Evolutionary conservation across 164 flowering plant species (phyloP).

Genomic region (Buxus sempervirens): DNA sequence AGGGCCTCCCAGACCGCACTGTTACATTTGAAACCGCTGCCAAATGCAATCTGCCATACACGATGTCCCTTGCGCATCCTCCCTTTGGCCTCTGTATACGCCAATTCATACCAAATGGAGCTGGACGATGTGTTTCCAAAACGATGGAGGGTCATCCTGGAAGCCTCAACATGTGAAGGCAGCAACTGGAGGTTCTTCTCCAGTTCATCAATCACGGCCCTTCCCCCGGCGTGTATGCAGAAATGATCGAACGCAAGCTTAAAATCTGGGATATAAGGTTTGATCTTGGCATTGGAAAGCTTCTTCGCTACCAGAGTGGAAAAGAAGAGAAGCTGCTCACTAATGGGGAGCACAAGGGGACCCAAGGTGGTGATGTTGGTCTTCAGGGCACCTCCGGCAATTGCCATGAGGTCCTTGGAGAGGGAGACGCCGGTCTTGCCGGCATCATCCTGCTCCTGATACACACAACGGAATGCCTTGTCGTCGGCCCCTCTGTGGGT

Average conservation of each 20-base stretch:
- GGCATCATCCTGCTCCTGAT: slow-evolving; percentile 35
- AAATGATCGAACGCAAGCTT: slow-evolving; percentile 46
- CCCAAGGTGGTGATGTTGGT: slow-evolving; percentile 42
- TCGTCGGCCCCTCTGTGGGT: slow-evolving; percentile 42
- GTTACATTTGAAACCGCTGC: slow-evolving; percentile 42
- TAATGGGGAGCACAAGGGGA: slow-evolving; percentile 42
- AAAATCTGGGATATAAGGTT: slow-evolving; percentile 44
- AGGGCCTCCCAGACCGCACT: slow-evolving; percentile 45
- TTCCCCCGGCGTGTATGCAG: slow-evolving; percentile 43
- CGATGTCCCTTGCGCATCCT: slow-evolving; percentile 36
- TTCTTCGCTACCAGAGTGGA: slow-evolving; percentile 28
- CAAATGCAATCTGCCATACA: slow-evolving; percentile 45
- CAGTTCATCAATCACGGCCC: slow-evolving; percentile 43
- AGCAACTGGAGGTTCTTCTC: slow-evolving; percentile 40
- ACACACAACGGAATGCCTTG: slow-evolving; percentile 34
- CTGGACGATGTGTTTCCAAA: slow-evolving; percentile 47
- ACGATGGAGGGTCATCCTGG: slow-evolving; percentile 40
- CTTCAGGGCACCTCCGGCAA: slow-evolving; percentile 41
- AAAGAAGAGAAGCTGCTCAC: slow-evolving; percentile 44
- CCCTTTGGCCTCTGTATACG: slow-evolving; percentile 41
- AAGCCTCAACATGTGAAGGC: slow-evolving; percentile 37
- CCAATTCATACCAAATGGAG: slow-evolving; percentile 46
- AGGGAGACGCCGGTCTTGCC: slow-evolving; percentile 40
- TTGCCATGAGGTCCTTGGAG: slow-evolving; percentile 43
- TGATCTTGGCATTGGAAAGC: slow-evolving; percentile 26